Evolutionary conservation across 805 yeast genomes (phyloP).

Genomic region (Zygotorulaspora danielsina): DNA sequence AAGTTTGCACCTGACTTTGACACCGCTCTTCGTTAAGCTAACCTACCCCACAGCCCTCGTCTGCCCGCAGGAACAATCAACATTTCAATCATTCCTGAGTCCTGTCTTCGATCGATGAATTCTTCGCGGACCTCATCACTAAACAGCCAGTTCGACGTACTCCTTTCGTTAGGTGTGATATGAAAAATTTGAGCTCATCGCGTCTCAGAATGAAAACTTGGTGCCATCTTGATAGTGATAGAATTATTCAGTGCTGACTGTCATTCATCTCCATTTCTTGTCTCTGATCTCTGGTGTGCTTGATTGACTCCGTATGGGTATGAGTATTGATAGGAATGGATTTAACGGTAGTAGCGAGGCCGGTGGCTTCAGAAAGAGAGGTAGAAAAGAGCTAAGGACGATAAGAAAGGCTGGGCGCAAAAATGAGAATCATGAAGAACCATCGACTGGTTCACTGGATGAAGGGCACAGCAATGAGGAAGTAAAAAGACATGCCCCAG

Average conservation of each 20-base stretch:
- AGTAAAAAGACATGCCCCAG: conserved; percentile 15
- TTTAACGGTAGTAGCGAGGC: conserved; percentile 5
- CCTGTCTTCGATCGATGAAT: too few relatives aligned
- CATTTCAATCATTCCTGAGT: too few relatives aligned
- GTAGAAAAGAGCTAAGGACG: conserved; percentile 58
- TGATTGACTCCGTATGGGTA: not conserved
- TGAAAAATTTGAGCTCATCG: conserved; percentile 22
- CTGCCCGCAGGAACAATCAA: too few relatives aligned
- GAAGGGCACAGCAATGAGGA: conserved; percentile 20
- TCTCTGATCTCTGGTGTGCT: too few relatives aligned
- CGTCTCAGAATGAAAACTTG: conserved; percentile 4
- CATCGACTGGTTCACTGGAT: conserved; percentile 32
- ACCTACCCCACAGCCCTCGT: too few relatives aligned
- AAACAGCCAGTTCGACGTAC: not conserved
- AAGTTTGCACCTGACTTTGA: too few relatives aligned
- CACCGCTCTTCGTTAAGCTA: too few relatives aligned
- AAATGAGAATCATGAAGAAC: conserved; percentile 12
- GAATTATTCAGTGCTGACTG: too few relatives aligned
- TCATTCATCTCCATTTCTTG: too few relatives aligned
- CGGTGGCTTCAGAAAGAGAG: conserved; percentile 37
- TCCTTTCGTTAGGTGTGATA: conserved; percentile 11
- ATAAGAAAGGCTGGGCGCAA: conserved; percentile 47
- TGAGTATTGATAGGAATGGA: conserved; percentile 1
- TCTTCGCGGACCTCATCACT: conserved; percentile 2
- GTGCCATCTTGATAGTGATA: too few relatives aligned